Evolutionary conservation across 2,329 filamentous ascomycete species (phyloP), one percentile per base, ranked within the genome.

Genomic region (Aureobasidium sp.): DNA sequence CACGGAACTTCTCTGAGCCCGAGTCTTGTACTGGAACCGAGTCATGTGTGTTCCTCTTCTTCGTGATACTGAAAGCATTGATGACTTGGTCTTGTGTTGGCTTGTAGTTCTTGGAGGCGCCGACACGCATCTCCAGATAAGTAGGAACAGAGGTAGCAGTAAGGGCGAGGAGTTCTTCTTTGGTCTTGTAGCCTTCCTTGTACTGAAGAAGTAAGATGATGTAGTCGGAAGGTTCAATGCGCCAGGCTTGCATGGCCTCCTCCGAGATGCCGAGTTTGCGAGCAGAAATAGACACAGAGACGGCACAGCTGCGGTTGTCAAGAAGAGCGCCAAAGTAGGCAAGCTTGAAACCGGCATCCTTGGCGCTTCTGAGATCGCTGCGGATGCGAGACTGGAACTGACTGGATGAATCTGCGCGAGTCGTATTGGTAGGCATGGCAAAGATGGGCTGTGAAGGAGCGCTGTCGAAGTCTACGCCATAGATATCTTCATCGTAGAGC

Each of bases 191-290:
- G 0, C 77, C 79, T n/a, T 74, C 72, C 0, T 79, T 75, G 66
- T 88, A 88, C 39, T 82, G 82, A 47, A 94, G 81, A 26, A 96
- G 77, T 5, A 95, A 78, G 5, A 93, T 82, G 43, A 96, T 73
- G 69, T 93, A 92, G 37, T 92, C 87, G 0, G 79, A 74, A 0
- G 79, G 74, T 15, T 82, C 74, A 12, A 96, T 72, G 64, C 87
- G 82, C 92, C 92, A 96, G 1, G 91, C 89, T 69, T 87, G 81
- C 73, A 90, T 82, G 0, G 85, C 86, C 69, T 92, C 89, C 41
- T 87, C 81, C 0, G 89, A 87, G 13, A 96, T 83, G 0, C 83
- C 85, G 1, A 96, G 81, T 67, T 88, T 88, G 4, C 81, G 77
- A 34, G 89, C 82, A 4, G 84, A 85, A 34, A 89, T 82, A 0